A percentile compares a stretch with the other conserved stretches of the same genome.
These are phyloP conservation scores for Ceratocystis smalleyi DNA, from an alignment of 2,329 filamentous ascomycete species.

Conservation along the genomic window DNA sequence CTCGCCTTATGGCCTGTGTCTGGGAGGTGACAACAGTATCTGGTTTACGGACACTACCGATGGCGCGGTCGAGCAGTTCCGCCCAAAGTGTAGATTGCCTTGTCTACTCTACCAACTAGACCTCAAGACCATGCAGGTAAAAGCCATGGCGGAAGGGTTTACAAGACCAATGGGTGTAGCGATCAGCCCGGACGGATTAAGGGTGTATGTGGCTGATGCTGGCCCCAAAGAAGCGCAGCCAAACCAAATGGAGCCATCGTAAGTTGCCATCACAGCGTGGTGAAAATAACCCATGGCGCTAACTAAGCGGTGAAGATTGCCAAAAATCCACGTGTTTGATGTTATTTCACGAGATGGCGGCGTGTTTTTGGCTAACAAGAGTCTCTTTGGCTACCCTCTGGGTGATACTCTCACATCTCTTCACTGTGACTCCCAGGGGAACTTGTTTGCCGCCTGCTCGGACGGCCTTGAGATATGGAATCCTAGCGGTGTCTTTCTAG, in stretches of 20 bases:
- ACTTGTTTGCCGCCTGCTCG: conserved; percentile 35
- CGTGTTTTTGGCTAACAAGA: conserved; percentile 30
- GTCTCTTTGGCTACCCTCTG: conserved; percentile 36
- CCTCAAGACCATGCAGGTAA: conserved; percentile 25
- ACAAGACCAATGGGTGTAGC: conserved; percentile 32
- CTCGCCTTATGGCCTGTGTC: conserved; percentile 34
- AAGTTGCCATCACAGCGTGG: neutral
- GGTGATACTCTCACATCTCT: conserved; percentile 33
- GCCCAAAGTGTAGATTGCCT: conserved; percentile 29
- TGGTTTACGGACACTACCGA: conserved; percentile 39
- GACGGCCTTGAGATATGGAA: conserved; percentile 37
- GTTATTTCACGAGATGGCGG: conserved; percentile 22
- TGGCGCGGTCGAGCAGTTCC: conserved; percentile 32
- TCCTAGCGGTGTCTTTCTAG: conserved; percentile 30
- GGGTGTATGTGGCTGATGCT: conserved; percentile 32
- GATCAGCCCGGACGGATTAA: conserved; percentile 31
- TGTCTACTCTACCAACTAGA: conserved; percentile 35
- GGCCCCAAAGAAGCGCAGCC: conserved; percentile 17
- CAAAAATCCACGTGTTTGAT: conserved; percentile 26
- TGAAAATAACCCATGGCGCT: neutral
- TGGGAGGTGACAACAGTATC: conserved; percentile 28
- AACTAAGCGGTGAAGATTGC: neutral
- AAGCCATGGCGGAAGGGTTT: conserved; percentile 34
- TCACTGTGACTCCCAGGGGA: conserved; percentile 31
- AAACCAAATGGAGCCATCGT: neutral